Percentiles rank a stretch among this genome's conserved stretches.
Conservation (phyloP, 2,329 filamentous ascomycete genomes). For the Paecilomyces fulvus region DNA sequence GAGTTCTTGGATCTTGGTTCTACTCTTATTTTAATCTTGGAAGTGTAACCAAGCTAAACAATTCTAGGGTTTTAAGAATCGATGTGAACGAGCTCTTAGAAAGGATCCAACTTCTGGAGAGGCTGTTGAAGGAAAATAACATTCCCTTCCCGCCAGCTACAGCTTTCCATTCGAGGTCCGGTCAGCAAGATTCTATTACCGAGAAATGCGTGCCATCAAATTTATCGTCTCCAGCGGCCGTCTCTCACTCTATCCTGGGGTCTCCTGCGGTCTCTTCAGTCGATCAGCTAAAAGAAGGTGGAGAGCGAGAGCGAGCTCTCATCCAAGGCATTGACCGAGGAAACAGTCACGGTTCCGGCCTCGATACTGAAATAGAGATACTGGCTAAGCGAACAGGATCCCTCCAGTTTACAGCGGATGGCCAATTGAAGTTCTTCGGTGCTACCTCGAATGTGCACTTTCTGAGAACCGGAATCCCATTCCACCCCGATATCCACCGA, state of each 20-base stretch:
- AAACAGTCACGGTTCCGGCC: slow-evolving; percentile 10
- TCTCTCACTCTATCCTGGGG: neutral
- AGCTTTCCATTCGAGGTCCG: neutral
- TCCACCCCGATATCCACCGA: slow-evolving; percentile 6
- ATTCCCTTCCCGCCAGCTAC: slow-evolving; percentile 6
- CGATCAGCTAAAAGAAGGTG: neutral
- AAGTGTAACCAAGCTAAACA: neutral
- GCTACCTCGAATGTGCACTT: slow-evolving; percentile 24
- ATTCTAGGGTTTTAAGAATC: slow-evolving; percentile 5
- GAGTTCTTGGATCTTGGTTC: neutral
- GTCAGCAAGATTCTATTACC: neutral
- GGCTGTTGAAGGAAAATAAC: slow-evolving; percentile 6
- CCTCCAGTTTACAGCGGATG: slow-evolving; percentile 23
- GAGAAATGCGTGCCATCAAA: neutral
- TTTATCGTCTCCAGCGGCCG: neutral
- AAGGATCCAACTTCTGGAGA: slow-evolving; percentile 7
- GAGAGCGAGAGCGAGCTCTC: slow-evolving; percentile 2
- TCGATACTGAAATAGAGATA: slow-evolving; percentile 19
- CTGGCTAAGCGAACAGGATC: slow-evolving; percentile 24
- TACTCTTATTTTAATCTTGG: neutral
- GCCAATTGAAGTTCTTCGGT: slow-evolving; percentile 25
- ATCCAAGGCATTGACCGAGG: slow-evolving; percentile 3
- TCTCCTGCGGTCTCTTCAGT: neutral
- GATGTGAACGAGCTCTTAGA: slow-evolving; percentile 7
- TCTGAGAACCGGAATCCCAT: slow-evolving; percentile 10